Evolutionary conservation across 495 filamentous ascomycete genomes (phyloP), one percentile per base, ranked within the genome.

Genomic region (Aspergillus carlsbadensis): DNA sequence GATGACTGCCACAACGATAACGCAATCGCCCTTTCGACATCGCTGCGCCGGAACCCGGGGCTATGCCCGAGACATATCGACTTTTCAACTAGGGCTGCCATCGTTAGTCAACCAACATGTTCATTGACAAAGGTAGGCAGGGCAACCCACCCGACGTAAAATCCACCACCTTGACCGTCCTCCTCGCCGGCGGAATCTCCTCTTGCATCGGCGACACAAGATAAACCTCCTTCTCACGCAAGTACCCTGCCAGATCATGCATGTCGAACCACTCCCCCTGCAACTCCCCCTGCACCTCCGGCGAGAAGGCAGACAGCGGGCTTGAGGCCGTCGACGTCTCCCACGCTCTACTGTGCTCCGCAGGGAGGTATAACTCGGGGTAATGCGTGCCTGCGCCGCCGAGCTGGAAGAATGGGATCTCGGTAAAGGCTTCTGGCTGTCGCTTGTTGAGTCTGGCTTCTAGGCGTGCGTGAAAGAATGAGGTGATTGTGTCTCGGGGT

Each of bases 261-360:
- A 51, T 22, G 6, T 51, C 48, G 20, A 51, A 51, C 48, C 48
- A 51, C 21, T 51, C 20, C 11, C 48, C 48, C 21, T 51, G 10
- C 2, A 39, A 18, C 11, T 40, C 48, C 7, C 40, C 17, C 10
- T 22, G 18, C 3, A 24, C 48, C 10, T 34, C 31, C 2, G 48
- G 10, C 3, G 48, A 35, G 21, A 51, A 26, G 1, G 17, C 17
- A 13, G 34, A 51, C 5, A 35, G 14, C 8, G 46, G 8, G 13
- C 11, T 11, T 13, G 35, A 37, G 35, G 4, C 37, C 14, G 37
- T 4, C 14, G 5, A 3, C 17, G 11, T 6, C 6, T 3, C 14
- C 17, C 13, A 6, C 17, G 11, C 15, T 6, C 5, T 3, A 2
- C 15, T 18, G 8, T 40, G 34, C 14, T 4, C 18, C 14, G 18